Evolutionary conservation across 2,329 filamentous ascomycete genomes (phyloP).

Genomic region (Beauveria australis): DNA sequence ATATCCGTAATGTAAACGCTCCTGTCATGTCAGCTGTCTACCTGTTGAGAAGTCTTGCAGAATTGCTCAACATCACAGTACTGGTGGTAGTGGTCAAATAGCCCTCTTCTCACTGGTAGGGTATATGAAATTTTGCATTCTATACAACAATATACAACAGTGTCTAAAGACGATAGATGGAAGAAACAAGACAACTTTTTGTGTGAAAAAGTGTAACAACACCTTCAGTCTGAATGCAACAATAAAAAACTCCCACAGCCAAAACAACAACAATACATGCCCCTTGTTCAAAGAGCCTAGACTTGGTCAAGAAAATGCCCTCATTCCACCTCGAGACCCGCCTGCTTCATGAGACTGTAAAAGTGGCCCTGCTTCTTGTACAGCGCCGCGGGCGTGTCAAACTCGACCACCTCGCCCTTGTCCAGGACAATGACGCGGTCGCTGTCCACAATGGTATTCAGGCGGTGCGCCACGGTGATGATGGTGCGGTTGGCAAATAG

Average conservation of each 20-base stretch:
- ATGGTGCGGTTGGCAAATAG: slow-evolving; percentile 87
- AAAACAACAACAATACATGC: not conserved
- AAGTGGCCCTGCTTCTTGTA: slow-evolving; percentile 71
- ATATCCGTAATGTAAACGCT: not conserved
- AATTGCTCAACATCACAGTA: not conserved
- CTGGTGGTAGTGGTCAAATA: not conserved
- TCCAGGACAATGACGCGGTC: slow-evolving; percentile 93
- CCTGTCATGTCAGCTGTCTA: too few species aligned
- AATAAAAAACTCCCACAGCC: not conserved
- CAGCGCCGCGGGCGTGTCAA: slow-evolving; percentile 75
- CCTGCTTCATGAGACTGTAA: slow-evolving; percentile 84
- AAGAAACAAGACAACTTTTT: not conserved
- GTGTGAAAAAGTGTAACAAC: not conserved
- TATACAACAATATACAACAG: not conserved
- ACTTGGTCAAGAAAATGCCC: not conserved
- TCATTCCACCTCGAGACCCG: slow-evolving; percentile 55
- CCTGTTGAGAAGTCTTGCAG: too few species aligned
- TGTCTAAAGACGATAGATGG: not conserved
- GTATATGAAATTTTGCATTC: not conserved
- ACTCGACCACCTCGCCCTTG: slow-evolving; percentile 82
- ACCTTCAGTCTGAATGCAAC: not conserved
- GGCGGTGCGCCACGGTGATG: slow-evolving; percentile 95
- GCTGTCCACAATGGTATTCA: slow-evolving; percentile 88
- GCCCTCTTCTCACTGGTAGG: not conserved
- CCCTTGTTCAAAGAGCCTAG: not conserved